Percentiles rank a stretch among this genome's conserved stretches.
Evolutionary conservation across 495 filamentous ascomycete species (phyloP).

Genomic region (Clavariopsis aquatica): DNA sequence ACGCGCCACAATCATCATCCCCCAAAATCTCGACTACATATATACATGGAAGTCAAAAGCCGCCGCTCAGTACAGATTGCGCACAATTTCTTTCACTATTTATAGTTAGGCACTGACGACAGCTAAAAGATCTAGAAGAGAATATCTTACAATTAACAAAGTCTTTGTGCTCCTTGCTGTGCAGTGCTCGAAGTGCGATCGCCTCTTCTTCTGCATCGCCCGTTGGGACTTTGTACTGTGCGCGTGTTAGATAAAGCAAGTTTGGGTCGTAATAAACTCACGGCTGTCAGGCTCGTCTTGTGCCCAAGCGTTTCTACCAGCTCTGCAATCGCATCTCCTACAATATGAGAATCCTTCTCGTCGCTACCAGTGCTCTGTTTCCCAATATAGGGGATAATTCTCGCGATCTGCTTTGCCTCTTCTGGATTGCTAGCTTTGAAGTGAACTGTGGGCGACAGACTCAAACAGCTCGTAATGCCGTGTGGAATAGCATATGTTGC

Average conservation of each 20-base stretch:
- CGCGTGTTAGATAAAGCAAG: neutral
- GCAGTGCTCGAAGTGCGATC: slow-evolving; percentile 30
- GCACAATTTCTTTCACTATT: slow-evolving; percentile 33
- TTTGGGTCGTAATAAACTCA: too few relatives aligned
- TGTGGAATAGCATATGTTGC: slow-evolving; percentile 39
- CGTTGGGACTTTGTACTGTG: slow-evolving; percentile 32
- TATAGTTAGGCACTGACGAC: neutral
- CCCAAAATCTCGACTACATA: slow-evolving; percentile 1
- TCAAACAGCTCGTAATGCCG: slow-evolving; percentile 41
- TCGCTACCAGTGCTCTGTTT: slow-evolving; percentile 33
- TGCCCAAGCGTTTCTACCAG: slow-evolving; percentile 36
- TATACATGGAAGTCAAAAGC: neutral
- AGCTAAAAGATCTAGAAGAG: too few relatives aligned
- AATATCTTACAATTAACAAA: slow-evolving; percentile 32
- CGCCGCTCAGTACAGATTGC: slow-evolving; percentile 20
- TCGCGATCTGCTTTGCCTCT: slow-evolving; percentile 38
- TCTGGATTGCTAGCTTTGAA: slow-evolving; percentile 37
- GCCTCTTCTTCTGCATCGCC: slow-evolving; percentile 36
- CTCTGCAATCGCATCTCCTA: slow-evolving; percentile 33
- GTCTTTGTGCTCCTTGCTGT: slow-evolving; percentile 36
- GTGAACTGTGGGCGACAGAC: slow-evolving; percentile 37
- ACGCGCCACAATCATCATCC: too few relatives aligned
- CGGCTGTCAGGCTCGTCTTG: slow-evolving; percentile 33
- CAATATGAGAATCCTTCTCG: slow-evolving; percentile 32
- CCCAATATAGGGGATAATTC: slow-evolving; percentile 37